Percentiles rank a stretch among this genome's conserved stretches.
These are phyloP conservation scores for Amanita pallidorosea DNA, from an alignment of 768 basidiomycete species.

Conservation along the genomic window DNA sequence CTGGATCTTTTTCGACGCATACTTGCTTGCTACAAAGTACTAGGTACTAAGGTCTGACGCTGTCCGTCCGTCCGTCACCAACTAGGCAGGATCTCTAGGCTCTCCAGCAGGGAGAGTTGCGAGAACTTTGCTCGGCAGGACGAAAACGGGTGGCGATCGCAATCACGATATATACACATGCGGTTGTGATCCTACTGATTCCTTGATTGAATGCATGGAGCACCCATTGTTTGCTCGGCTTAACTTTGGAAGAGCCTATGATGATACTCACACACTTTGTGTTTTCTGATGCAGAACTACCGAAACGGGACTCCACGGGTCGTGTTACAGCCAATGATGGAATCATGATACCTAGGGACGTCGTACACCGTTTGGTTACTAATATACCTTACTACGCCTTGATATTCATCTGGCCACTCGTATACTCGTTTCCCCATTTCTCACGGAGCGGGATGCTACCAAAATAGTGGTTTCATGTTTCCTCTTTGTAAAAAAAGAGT, in stretches of 20 bases:
- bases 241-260: not conserved
- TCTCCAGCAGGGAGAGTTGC: not conserved
- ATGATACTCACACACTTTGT: not conserved
- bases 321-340: constrained; percentile 2
- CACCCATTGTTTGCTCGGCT: not conserved
- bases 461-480: not conserved
- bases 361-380: not conserved
- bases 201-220: not conserved
- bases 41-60: no score
- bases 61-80: no score
- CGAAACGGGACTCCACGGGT: not conserved
- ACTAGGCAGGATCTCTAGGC: no score
- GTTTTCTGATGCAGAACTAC: constrained; percentile 2
- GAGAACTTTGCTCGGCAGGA: not conserved
- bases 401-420: not conserved
- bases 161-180: not conserved
- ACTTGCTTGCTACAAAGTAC: no score
- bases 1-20: no score
- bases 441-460: not conserved
- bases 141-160: not conserved
- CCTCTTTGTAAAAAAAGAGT: not conserved
- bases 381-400: not conserved
- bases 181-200: not conserved
- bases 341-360: constrained; percentile 1
- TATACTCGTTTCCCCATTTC: constrained; percentile 3